Evolutionary conservation across 768 basidiomycete genomes (phyloP).

Genomic region (Collybia sp.): DNA sequence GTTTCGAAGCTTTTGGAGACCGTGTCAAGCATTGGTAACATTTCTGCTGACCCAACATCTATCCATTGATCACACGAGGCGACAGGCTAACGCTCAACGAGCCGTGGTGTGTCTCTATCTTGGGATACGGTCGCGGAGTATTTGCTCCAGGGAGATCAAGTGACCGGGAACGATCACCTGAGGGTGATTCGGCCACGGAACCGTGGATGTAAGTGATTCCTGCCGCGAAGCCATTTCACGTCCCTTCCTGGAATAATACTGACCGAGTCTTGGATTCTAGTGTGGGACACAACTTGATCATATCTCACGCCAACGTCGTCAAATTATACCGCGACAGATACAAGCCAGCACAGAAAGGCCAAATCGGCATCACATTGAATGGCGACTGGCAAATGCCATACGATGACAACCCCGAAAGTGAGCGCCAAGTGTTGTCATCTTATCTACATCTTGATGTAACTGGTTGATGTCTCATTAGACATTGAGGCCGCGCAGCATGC

Average conservation of each 20-base stretch:
- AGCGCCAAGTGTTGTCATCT: conserved; percentile 14
- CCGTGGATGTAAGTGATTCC: conserved; percentile 56
- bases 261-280: conserved; percentile 26
- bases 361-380: conserved; percentile 78
- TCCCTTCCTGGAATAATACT: conserved; percentile 1
- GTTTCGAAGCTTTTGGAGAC: conserved; percentile 73
- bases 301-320: conserved; percentile 65
- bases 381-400: conserved; percentile 76
- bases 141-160: conserved; percentile 71
- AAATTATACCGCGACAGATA: conserved; percentile 65
- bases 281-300: conserved; percentile 62
- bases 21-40: conserved; percentile 69
- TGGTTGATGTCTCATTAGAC: conserved; percentile 33
- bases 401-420: conserved; percentile 64
- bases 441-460: not conserved
- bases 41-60: conserved; percentile 6
- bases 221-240: no score
- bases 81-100: conserved; percentile 71
- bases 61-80: conserved; percentile 13
- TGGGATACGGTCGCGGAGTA: conserved; percentile 67
- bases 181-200: conserved; percentile 62
- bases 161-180: conserved; percentile 52
- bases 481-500: conserved; percentile 67
- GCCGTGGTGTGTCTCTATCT: conserved; percentile 66
- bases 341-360: conserved; percentile 56